A percentile compares a stretch with the other conserved stretches of the same genome.
phyloP scores from a whole-genome alignment of 371 early-diverging fungal genomes.

The Sporodiniella umbellata region DNA sequence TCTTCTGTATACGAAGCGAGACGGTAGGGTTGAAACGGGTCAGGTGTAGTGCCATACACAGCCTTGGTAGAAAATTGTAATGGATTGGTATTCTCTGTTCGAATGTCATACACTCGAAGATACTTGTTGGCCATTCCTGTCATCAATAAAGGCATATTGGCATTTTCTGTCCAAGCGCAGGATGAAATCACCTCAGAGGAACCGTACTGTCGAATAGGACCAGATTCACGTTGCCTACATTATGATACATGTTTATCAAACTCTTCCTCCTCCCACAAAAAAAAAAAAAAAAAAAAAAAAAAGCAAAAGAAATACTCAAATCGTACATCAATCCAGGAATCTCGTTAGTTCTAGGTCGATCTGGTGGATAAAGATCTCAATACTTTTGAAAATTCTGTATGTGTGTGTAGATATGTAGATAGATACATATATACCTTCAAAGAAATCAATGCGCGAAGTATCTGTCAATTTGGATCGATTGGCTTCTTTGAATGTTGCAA shows the following conservation, averaged over 20 bases:
- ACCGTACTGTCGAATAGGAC: constrained; percentile 67
- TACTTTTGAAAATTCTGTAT: no score
- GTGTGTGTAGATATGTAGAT: no score
- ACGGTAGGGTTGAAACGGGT: constrained; percentile 71
- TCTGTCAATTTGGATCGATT: background rate
- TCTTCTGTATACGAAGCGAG: constrained; percentile 75
- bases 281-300: no score
- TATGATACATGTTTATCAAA: no score
- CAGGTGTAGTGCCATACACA: constrained; percentile 65
- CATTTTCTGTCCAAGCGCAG: constrained; percentile 67
- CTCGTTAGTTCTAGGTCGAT: no score
- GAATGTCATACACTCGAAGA: constrained; percentile 70
- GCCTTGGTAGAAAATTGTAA: constrained; percentile 69
- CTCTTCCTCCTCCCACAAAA: no score
- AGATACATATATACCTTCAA: constrained; percentile 10
- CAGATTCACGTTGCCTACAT: constrained; percentile 32
- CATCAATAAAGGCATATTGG: constrained; percentile 50
- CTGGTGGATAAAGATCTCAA: no score
- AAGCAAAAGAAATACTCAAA: background rate
- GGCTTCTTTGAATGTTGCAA: background rate
- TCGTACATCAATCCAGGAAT: background rate
- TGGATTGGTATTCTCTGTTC: constrained; percentile 46
- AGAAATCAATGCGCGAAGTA: constrained; percentile 6
- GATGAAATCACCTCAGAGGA: constrained; percentile 70
- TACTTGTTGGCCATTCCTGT: constrained; percentile 79